phyloP scores from a whole-genome alignment of 805 yeast species.

The Tetrapisispora pingtungensis region DNA sequence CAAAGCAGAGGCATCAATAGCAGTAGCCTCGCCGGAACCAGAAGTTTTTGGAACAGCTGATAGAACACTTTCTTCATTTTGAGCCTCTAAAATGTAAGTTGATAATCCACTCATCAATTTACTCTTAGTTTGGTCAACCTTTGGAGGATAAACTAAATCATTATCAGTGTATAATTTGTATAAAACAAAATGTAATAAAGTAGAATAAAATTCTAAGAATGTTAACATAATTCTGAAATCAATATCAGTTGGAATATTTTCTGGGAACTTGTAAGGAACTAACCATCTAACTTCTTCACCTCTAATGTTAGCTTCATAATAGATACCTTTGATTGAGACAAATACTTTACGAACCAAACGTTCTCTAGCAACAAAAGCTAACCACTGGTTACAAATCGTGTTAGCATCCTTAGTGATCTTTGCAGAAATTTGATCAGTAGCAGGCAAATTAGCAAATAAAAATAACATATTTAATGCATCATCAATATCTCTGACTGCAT shows the following conservation, averaged over 20 bases:
- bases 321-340: conserved; percentile 94
- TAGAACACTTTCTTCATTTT: conserved; percentile 22
- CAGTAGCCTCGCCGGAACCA: conserved; percentile 21
- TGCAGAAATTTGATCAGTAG: conserved; percentile 71
- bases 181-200: conserved; percentile 78
- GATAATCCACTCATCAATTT: conserved; percentile 87
- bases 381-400: conserved; percentile 84
- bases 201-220: conserved; percentile 90
- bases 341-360: conserved; percentile 76
- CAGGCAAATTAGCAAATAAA: conserved; percentile 89
- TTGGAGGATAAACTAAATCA: conserved; percentile 86
- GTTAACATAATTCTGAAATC: conserved; percentile 97
- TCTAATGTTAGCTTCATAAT: conserved; percentile 78
- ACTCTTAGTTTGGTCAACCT: conserved; percentile 57
- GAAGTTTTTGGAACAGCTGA: conserved; percentile 30
- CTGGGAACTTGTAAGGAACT: conserved; percentile 94
- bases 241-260: conserved; percentile 84
- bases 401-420: conserved; percentile 83
- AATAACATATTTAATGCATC: conserved; percentile 94
- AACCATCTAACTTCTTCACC: conserved; percentile 96
- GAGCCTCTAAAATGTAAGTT: conserved; percentile 63
- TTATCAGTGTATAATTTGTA: conserved; percentile 78
- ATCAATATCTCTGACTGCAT: conserved; percentile 86
- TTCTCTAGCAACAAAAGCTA: conserved; percentile 84
- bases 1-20: conserved; percentile 37